These are phyloP conservation scores for Trichoderma pleuroti DNA, from an alignment of 2,329 filamentous ascomycete genomes.

Conservation along the genomic window DNA sequence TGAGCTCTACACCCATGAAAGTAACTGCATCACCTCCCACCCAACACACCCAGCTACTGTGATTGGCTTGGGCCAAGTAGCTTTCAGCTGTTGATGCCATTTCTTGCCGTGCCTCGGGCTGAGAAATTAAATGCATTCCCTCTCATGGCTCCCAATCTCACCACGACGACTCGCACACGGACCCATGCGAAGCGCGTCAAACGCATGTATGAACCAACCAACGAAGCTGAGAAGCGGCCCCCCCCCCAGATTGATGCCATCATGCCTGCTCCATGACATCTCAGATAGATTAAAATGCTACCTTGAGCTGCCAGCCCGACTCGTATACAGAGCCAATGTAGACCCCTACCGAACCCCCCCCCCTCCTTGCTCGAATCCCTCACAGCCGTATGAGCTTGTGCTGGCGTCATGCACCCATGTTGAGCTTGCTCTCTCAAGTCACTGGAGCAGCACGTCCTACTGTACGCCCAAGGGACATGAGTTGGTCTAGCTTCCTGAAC, in stretches of 20 bases:
- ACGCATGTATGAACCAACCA: neutral
- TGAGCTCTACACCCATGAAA: neutral
- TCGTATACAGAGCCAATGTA: conserved; percentile 1
- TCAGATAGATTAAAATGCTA: conserved; percentile 4
- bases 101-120: neutral
- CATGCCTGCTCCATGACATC: neutral
- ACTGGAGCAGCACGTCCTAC: no score
- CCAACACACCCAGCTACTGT: neutral
- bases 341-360: neutral
- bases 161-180: neutral
- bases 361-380: neutral
- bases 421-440: neutral
- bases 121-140: neutral
- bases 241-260: neutral
- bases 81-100: neutral
- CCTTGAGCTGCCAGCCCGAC: neutral
- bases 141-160: neutral
- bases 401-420: neutral
- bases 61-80: neutral
- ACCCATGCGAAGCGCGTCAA: neutral
- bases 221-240: neutral
- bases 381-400: neutral
- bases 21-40: neutral
- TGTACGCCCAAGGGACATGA: neutral
- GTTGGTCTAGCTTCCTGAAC: neutral